Percentiles rank a stretch among this genome's conserved stretches.
These are phyloP conservation scores for Boletus rubescentipes DNA, from an alignment of 768 basidiomycete species.

Conservation along the genomic window DNA sequence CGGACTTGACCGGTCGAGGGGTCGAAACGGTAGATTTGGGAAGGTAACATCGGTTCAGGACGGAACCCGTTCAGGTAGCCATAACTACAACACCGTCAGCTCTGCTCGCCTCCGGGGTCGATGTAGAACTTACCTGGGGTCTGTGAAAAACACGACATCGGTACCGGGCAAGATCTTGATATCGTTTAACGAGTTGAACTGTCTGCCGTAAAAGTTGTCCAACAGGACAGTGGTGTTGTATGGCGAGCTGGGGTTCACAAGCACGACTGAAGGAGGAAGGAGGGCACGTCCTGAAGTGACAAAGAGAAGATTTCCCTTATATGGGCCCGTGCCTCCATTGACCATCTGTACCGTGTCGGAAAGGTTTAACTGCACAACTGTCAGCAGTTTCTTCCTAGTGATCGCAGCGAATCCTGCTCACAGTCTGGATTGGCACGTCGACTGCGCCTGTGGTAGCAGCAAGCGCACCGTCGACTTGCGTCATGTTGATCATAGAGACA, in stretches of 20 bases:
- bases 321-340: slow-evolving; percentile 67
- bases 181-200: slow-evolving; percentile 84
- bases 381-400: not conserved
- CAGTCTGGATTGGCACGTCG: slow-evolving; percentile 52
- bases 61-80: slow-evolving; percentile 68
- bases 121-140: slow-evolving; percentile 49
- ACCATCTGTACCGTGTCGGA: slow-evolving; percentile 65
- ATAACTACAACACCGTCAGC: slow-evolving; percentile 41
- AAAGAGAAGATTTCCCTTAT: slow-evolving; percentile 56
- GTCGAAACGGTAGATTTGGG: slow-evolving; percentile 76
- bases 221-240: slow-evolving; percentile 68
- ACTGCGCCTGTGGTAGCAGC: slow-evolving; percentile 35
- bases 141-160: slow-evolving; percentile 75
- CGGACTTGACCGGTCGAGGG: slow-evolving; percentile 61
- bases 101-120: not conserved
- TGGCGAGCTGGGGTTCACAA: slow-evolving; percentile 64
- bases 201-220: slow-evolving; percentile 78
- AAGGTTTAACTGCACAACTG: slow-evolving; percentile 49
- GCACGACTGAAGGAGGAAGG: slow-evolving; percentile 58
- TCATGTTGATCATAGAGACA: slow-evolving; percentile 60
- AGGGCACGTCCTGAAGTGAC: slow-evolving; percentile 65
- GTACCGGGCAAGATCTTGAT: slow-evolving; percentile 68
- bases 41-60: slow-evolving; percentile 62
- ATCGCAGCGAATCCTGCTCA: slow-evolving; percentile 12
- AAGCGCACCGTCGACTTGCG: slow-evolving; percentile 50